Evolutionary conservation across 2,329 filamentous ascomycete genomes (phyloP).

Genomic region (Nectriaceae sp.): DNA sequence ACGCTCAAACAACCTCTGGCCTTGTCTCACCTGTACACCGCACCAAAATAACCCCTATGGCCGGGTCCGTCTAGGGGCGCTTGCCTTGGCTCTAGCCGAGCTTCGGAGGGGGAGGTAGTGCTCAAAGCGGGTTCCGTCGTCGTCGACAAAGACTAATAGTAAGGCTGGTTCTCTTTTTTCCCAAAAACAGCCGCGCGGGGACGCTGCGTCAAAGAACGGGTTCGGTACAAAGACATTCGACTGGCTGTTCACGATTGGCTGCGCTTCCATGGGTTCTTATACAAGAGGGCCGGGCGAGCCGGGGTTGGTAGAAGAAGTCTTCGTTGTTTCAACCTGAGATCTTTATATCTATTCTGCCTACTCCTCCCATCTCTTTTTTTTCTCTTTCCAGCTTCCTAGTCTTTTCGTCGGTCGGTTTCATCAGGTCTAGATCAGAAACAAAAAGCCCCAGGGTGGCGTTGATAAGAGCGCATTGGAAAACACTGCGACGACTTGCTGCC

Average conservation of each 20-base stretch:
- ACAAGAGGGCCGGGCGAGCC: slow-evolving; percentile 21
- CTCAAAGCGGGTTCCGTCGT: not conserved
- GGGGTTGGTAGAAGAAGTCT: not conserved
- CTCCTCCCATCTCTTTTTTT: not conserved
- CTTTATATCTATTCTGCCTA: not conserved
- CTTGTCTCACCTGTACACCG: slow-evolving; percentile 23
- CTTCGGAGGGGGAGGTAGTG: not conserved
- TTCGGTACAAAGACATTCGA: slow-evolving; percentile 25
- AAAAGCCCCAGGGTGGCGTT: not conserved
- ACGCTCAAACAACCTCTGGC: slow-evolving; percentile 6
- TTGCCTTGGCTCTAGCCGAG: not conserved
- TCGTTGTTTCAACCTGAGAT: slow-evolving; percentile 17
- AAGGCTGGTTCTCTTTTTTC: not conserved
- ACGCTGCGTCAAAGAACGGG: slow-evolving; percentile 22
- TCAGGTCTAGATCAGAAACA: not conserved
- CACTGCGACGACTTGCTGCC: not conserved
- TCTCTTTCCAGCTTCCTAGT: slow-evolving; percentile 2
- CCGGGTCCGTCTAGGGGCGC: slow-evolving; percentile 21
- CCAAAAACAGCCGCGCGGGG: slow-evolving; percentile 23
- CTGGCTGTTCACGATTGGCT: slow-evolving; percentile 27
- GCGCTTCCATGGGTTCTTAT: slow-evolving; percentile 9
- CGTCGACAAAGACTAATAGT: not conserved
- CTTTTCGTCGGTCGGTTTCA: too few species aligned
- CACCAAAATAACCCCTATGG: slow-evolving; percentile 17
- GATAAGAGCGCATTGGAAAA: not conserved